phyloP scores from a whole-genome alignment of 2,329 filamentous ascomycete genomes.

The Arthrobotrys sphaeroides region DNA sequence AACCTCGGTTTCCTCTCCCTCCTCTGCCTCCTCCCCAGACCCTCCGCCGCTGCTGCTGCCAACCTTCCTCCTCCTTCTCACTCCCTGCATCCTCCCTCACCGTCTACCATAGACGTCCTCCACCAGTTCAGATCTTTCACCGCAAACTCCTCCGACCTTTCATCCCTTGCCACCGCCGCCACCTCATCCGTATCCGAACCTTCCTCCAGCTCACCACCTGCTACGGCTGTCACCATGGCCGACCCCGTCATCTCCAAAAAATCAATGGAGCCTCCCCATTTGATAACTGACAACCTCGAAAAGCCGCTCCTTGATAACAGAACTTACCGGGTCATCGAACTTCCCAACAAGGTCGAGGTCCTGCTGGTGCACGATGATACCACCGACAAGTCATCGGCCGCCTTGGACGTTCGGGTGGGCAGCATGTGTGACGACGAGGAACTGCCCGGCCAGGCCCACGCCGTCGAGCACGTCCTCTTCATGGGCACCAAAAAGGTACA shows the following conservation, averaged over 20 bases:
- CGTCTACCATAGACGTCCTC: slow-evolving; percentile 15
- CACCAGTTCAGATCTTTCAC: slow-evolving; percentile 31
- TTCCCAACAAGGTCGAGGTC: slow-evolving; percentile 88
- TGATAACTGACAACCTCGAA: slow-evolving; percentile 76
- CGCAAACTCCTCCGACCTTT: slow-evolving; percentile 24
- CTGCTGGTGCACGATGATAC: slow-evolving; percentile 92
- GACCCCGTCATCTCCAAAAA: slow-evolving; percentile 41
- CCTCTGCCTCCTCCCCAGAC: slow-evolving; percentile 11
- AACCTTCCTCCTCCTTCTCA: slow-evolving; percentile 3
- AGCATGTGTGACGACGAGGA: slow-evolving; percentile 91
- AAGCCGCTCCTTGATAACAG: slow-evolving; percentile 86
- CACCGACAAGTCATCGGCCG: slow-evolving; percentile 95
- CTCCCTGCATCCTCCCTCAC: neutral
- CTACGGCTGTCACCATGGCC: slow-evolving; percentile 10
- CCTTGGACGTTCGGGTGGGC: slow-evolving; percentile 94
- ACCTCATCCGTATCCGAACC: neutral
- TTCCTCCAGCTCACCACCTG: neutral
- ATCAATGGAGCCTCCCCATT: slow-evolving; percentile 40
- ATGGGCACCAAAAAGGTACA: slow-evolving; percentile 96
- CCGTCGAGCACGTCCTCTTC: slow-evolving; percentile 94
- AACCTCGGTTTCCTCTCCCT: slow-evolving; percentile 40
- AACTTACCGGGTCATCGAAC: slow-evolving; percentile 83
- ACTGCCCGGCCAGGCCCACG: slow-evolving; percentile 81
- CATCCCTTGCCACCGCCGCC: neutral
- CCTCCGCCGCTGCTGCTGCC: slow-evolving; percentile 10